A percentile compares a stretch with the other conserved stretches of the same genome.
Conservation (phyloP, 2,329 filamentous ascomycete species). For the Calonectria fujianensis region DNA sequence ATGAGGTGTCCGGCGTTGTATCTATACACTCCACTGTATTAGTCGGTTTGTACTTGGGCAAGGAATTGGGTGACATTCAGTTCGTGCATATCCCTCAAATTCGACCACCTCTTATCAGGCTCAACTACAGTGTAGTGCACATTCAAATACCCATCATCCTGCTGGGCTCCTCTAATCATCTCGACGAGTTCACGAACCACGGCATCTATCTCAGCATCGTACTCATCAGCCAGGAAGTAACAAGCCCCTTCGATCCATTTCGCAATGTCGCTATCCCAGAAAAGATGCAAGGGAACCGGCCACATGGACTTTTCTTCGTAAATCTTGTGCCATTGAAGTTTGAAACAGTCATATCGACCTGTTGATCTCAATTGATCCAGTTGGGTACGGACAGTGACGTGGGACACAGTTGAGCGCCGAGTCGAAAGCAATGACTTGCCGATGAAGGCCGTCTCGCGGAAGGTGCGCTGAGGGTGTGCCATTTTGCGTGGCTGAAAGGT, state of each 20-base stretch:
- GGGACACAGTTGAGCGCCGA: conserved; percentile 59
- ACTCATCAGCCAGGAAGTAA: conserved; percentile 28
- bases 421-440: conserved; percentile 60
- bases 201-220: conserved; percentile 41
- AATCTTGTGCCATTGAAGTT: conserved; percentile 72
- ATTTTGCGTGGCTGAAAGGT: conserved; percentile 43
- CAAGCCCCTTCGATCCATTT: conserved; percentile 75
- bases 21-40: conserved; percentile 45
- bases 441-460: conserved; percentile 60
- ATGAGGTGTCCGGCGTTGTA: conserved; percentile 79
- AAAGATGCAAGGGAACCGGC: conserved; percentile 75
- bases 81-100: conserved; percentile 77
- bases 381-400: conserved; percentile 69
- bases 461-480: conserved; percentile 61
- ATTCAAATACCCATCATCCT: conserved; percentile 77
- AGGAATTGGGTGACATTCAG: conserved; percentile 62
- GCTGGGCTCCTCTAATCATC: conserved; percentile 75
- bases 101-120: conserved; percentile 73
- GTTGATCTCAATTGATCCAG: conserved; percentile 72
- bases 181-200: conserved; percentile 67
- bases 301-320: conserved; percentile 71
- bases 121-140: conserved; percentile 78
- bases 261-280: conserved; percentile 72
- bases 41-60: neutral
- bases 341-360: conserved; percentile 75